These are phyloP conservation scores for Chloromonas sp. DNA, from an alignment of 163 green algal genomes.

Conservation along the genomic window DNA sequence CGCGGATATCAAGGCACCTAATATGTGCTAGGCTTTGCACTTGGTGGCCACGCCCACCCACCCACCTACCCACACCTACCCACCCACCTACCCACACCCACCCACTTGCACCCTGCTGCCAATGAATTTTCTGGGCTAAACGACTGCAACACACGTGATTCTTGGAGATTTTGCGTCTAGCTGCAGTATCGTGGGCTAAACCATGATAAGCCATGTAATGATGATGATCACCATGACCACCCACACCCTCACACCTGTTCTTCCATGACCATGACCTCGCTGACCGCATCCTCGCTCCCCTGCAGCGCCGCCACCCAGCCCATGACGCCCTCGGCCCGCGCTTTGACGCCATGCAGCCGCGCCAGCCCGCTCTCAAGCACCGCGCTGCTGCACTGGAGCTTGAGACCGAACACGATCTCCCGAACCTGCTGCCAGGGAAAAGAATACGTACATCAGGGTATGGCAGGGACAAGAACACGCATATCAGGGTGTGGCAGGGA, in stretches of 20 bases:
- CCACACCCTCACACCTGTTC: constrained; percentile 1
- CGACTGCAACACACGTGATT: background rate
- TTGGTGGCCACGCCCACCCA: background rate
- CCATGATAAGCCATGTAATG: too few relatives aligned
- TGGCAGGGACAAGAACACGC: too few relatives aligned
- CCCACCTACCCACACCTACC: background rate
- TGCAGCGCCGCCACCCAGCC: background rate
- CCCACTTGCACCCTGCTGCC: too few relatives aligned
- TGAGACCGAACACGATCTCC: constrained; percentile 20
- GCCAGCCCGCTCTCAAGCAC: constrained; percentile 7
- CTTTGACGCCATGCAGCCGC: background rate
- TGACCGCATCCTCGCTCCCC: background rate
- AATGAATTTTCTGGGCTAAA: too few relatives aligned
- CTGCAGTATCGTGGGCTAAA: too few relatives aligned
- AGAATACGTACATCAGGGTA: too few relatives aligned
- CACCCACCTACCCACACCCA: background rate
- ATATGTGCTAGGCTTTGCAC: too few relatives aligned
- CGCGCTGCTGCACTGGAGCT: constrained; percentile 13
- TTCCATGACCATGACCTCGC: constrained; percentile 5
- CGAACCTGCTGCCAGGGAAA: background rate
- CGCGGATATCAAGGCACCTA: too few relatives aligned
- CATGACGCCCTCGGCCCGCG: background rate
- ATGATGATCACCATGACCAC: background rate
- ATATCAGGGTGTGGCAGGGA: too few relatives aligned
- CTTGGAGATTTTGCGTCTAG: too few relatives aligned